Evolutionary conservation across 169 alveolate species (phyloP), one percentile per base, ranked within the genome.

Genomic region (Babesia bovis): DNA sequence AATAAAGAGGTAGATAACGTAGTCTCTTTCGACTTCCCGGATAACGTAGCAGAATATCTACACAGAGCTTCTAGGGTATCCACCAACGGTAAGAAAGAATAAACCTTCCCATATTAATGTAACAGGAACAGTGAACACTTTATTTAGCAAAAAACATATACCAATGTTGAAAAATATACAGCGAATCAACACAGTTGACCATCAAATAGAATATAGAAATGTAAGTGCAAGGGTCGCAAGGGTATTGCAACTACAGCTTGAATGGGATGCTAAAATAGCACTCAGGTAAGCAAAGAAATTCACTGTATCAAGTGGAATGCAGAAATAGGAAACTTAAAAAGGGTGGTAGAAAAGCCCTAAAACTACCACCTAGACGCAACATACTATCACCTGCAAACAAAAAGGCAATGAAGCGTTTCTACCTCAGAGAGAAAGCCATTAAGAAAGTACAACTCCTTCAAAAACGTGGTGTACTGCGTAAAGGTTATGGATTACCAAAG

Each of bases 11-110:
- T 79, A 0, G 63, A 79, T 15, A 17, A 47, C 32, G 75, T 79
- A 3, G 73, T 79, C 35, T 69, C 81, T 30, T 79, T 67, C 63
- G 76, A 79, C 55, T 79, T 79, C 58, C 87, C 87, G 17, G 44
- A 49, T 25, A 67, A 79, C 40, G 66, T 79, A 21, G 28, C 73
- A 13, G 77, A 79, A 4, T 79, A 69, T 41, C 23, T 71, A 1
- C 83, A 67, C 52, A 2, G 83, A 50, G 38, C 70, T 33, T 17
- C 77, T 17, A 19, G 78, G 28, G 67, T 79, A 15, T 38, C 63
- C 40, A 23, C 5, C 15, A 42, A 70, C 38, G 82, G 71, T 59
- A 35, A 3, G 72, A 5, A 12, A 3, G 40, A n/a, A 23, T 35
- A 1, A 12, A 10, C 5, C 6, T 7, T 0, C 33, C 51, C 21